Percentiles rank a stretch among this genome's conserved stretches.
Evolutionary conservation across 345 rosid genomes (phyloP).

Genomic region (Syzygium oleosum): DNA sequence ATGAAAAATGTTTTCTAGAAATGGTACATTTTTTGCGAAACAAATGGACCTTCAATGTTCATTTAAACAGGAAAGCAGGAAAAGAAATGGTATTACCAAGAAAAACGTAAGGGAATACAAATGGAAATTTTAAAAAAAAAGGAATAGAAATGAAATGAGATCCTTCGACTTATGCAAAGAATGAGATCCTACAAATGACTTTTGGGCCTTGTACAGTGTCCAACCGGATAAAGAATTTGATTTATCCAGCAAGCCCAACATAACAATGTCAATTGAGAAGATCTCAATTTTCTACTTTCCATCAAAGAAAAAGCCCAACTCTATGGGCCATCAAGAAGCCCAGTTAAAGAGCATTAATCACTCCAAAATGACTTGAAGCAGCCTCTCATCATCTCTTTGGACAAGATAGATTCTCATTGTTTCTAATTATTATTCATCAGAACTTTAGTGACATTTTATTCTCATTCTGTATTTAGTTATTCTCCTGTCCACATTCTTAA

Average conservation of each 20-base stretch:
- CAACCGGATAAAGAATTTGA: neutral
- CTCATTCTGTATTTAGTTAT: neutral
- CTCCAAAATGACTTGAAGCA: neutral
- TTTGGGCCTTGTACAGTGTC: neutral
- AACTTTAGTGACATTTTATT: neutral
- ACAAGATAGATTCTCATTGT: neutral
- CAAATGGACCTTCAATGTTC: neutral
- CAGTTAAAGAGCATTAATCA: neutral
- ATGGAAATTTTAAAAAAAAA: neutral
- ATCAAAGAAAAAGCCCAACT: neutral
- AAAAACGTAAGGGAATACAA: neutral
- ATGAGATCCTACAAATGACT: neutral
- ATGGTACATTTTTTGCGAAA: no score
- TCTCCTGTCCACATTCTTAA: neutral
- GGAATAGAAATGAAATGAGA: neutral
- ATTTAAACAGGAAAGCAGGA: neutral
- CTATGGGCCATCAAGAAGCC: neutral
- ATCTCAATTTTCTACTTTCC: no score
- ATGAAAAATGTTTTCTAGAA: no score
- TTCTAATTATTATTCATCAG: neutral
- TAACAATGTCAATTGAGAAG: no score
- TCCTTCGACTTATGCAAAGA: neutral
- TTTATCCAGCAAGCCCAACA: neutral
- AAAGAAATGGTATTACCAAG: neutral
- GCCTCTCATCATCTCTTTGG: neutral